Evolutionary conservation across 176 grass and related monocot species (phyloP), one percentile per base, ranked within the genome.

Genomic region (Otatea glauca): DNA sequence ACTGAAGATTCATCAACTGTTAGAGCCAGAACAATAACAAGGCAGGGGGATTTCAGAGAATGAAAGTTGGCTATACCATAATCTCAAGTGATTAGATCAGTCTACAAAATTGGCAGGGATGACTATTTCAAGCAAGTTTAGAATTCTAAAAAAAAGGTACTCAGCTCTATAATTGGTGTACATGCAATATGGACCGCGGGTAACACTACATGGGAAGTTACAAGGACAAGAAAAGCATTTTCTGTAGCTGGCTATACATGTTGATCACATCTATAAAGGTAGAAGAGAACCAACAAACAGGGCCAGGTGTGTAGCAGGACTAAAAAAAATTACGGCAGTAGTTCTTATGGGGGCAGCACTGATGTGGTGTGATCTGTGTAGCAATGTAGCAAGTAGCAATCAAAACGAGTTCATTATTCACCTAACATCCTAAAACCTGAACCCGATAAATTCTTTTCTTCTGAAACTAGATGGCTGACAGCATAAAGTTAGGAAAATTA

Each of bases 211-310:
- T n/a, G n/a, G 32, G 38, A 53, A 68, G 50, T 78, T 73, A 62
- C 66, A 78, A 3, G 64, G 5, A 29, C 18, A 64, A 70, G 44
- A 37, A 86, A 86, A 43, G 11, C 10, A 72, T 72, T 83, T 56
- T 38, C 47, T 78, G 18, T 66, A 86, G 65, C 17, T 64, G 49
- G n/a, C n/a, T 50, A 54, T 83, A 87, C 32, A 84, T 69, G 75
- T 87, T 84, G 75, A 68, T 87, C 84, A 83, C 74, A 87, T 24
- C 68, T 75, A 83, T 73, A 76, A 78, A 79, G 70, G 72, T 35
- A 76, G 58, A 25, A 81, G 41, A 72, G 45, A 83, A 41, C 72
- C 64, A 77, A 77, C 34, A 75, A n/a, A n/a, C n/a, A n/a, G n/a
- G 25, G 12, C 72, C 81, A 87, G 68, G 62, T 78, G 60, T 59